Percentiles rank a stretch among this genome's conserved stretches.
phyloP scores from a whole-genome alignment of 345 rosid species.

The Aquilaria malaccensis region DNA sequence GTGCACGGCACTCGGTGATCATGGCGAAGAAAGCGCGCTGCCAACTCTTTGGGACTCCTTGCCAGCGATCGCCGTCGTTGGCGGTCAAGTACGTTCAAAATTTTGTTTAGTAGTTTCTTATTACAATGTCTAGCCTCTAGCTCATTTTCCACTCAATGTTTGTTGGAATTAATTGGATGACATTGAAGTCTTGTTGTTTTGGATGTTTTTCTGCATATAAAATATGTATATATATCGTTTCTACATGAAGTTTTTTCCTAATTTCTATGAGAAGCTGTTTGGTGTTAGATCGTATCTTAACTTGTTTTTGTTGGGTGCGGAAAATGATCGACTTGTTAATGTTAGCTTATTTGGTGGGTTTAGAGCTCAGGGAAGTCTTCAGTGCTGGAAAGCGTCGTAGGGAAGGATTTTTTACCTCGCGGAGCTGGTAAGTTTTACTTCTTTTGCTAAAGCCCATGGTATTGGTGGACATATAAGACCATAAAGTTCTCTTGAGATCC shows the following conservation, averaged over 20 bases:
- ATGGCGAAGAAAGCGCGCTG: slow-evolving; percentile 90
- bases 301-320: too few species aligned
- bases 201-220: neutral
- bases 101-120: neutral
- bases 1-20: slow-evolving; percentile 91
- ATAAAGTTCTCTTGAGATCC: too few species aligned
- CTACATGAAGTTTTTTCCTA: neutral
- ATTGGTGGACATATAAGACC: too few species aligned
- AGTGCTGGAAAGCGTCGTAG: slow-evolving; percentile 87
- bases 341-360: slow-evolving; percentile 7
- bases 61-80: slow-evolving; percentile 94
- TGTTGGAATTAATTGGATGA: neutral
- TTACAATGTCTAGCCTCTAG: neutral
- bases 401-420: slow-evolving; percentile 95
- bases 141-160: neutral
- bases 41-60: slow-evolving; percentile 97
- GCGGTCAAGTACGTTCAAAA: slow-evolving; percentile 66
- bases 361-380: slow-evolving; percentile 99
- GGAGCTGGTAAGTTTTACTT: slow-evolving; percentile 61
- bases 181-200: neutral
- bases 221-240: neutral
- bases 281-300: too few species aligned
- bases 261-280: slow-evolving; percentile 1
- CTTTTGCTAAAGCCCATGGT: neutral
- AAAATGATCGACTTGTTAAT: too few species aligned